These are phyloP conservation scores for Citrus australasica DNA, from an alignment of 345 rosid species.

Conservation along the genomic window DNA sequence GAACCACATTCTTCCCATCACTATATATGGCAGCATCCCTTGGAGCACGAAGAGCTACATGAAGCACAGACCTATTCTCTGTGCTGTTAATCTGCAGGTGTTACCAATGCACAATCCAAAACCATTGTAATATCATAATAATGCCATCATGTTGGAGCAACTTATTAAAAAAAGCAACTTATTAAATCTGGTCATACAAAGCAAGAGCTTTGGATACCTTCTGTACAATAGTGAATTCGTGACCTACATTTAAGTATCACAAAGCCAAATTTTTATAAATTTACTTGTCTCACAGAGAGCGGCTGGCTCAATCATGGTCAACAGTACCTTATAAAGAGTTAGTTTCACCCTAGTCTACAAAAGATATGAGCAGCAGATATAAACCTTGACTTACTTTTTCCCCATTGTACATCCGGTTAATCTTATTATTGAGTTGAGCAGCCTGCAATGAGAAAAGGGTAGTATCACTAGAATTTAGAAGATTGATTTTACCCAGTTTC, in stretches of 20 bases:
- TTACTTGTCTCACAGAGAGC: neutral
- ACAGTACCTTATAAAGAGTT: neutral
- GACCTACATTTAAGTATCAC: neutral
- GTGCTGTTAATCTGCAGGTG: slow-evolving; percentile 78
- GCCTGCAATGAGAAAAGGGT: slow-evolving; percentile 40
- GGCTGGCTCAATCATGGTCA: neutral
- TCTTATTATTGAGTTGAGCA: slow-evolving; percentile 69
- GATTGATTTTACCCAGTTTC: neutral
- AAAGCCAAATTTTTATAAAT: neutral
- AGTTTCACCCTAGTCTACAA: neutral
- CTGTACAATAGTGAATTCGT: neutral
- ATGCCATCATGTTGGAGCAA: neutral
- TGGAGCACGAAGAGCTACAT: slow-evolving; percentile 91
- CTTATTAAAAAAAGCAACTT: neutral
- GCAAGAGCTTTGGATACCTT: neutral
- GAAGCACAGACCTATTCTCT: slow-evolving; percentile 93
- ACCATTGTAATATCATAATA: neutral
- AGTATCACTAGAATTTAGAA: neutral
- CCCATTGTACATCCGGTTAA: slow-evolving; percentile 70
- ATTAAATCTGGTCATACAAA: neutral
- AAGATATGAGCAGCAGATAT: neutral
- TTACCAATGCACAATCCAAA: slow-evolving; percentile 12
- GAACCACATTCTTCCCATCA: slow-evolving; percentile 88
- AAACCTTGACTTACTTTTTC: slow-evolving; percentile 60
- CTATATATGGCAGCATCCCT: slow-evolving; percentile 66